Evolutionary conservation across 129 eudicot genomes (phyloP).

Genomic region (Flaveria brownii): DNA sequence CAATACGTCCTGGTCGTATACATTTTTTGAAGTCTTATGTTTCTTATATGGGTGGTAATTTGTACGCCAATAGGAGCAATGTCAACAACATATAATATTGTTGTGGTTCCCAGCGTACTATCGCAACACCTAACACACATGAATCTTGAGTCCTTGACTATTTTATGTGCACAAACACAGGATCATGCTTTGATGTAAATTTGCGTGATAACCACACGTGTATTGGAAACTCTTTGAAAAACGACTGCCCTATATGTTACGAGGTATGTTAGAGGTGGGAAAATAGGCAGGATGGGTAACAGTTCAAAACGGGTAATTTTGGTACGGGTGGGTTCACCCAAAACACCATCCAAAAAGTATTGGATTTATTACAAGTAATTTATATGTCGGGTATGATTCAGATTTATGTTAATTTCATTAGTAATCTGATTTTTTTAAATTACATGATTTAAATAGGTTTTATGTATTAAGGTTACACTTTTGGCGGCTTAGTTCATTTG

Average conservation of each 20-base stretch:
- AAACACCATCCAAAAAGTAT: not conserved
- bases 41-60: not conserved
- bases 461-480: not conserved
- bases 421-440: not conserved
- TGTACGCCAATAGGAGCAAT: not conserved
- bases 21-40: constrained; percentile 2
- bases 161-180: constrained; percentile 40
- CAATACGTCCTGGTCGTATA: too few species aligned
- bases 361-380: not conserved
- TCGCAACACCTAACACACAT: not conserved
- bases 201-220: constrained; percentile 69
- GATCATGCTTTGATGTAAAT: constrained; percentile 64
- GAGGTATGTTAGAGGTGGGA: constrained; percentile 53
- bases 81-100: not conserved
- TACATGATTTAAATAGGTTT: not conserved
- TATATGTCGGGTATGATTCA: not conserved
- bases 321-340: constrained; percentile 2
- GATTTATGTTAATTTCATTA: not conserved
- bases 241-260: constrained; percentile 88
- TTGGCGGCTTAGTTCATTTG: not conserved
- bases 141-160: constrained; percentile 19
- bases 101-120: not conserved
- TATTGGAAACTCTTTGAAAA: constrained; percentile 77
- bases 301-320: not conserved
- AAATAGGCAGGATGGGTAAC: not conserved